Base-by-base conservation (phyloP, 2,329 filamentous ascomycete genomes). In the Capronia epimyces region DNA sequence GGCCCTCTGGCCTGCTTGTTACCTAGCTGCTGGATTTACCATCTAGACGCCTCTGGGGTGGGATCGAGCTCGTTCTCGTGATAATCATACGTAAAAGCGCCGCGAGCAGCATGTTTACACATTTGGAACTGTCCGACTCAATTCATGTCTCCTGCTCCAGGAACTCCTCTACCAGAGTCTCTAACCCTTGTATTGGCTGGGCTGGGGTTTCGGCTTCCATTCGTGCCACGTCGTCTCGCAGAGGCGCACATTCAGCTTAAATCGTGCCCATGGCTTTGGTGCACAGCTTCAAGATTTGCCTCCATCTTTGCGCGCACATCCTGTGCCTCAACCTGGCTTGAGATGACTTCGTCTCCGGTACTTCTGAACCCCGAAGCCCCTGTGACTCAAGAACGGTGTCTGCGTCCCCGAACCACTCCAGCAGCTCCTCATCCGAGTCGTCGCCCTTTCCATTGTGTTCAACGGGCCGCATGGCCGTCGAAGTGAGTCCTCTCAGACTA, bases 251-350 rank as follows among this genome's bases (percentile, higher is more conserved):
- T n/a, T 25, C 42, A 24, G 16, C 15, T 16, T 15, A 12, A 42
- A 49, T 20, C 22, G n/a, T 24, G 24, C 31, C n/a, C 15, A 43
- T 18, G 10, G 36, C 52, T 20, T 21, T 12, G 7, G 34, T 34
- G 15, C 20, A 24, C 43, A 53, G 36, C 16, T 16, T 31, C 29
- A 18, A 34, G 15, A 56, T 53, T 46, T 56, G 53, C 24, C 27
- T 44, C 53, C 53, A 56, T 39, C 53, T 29, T 29, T 44, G 31
- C 22, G 53, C 25, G 36, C 50, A 53, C 53, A 53, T 50, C 3
- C 20, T 39, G 21, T 43, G 27, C 18, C 53, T 46, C 27, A 29
- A 22, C 25, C 25, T 39, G 12, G 46, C 50, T 16, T 40, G 46
- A 15, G 12, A 43, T 22, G 9, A 31, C 37, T 9, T 50, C 31